Evolutionary conservation across 2,329 filamentous ascomycete species (phyloP), one percentile per base, ranked within the genome.

Genomic region (Colletotrichum sojae): DNA sequence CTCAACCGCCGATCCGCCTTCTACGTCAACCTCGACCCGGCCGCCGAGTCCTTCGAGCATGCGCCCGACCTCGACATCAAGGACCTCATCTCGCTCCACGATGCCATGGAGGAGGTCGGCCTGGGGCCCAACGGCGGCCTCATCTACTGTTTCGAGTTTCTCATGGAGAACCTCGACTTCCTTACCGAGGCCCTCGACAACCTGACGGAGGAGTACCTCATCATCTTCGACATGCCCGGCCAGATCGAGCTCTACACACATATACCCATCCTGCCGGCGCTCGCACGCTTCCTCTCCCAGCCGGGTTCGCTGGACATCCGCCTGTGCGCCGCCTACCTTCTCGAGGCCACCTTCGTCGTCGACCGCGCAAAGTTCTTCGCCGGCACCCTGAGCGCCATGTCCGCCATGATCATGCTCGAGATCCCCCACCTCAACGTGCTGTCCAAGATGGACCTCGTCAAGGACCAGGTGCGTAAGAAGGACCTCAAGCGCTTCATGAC

Each of bases 201-300:
- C 49, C 85, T 97, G 65, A 95, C 94, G 10, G 96, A 99, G 76
- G 96, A 98, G 76, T 98, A 97, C 80, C 88, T 99, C 71, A 97
- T 98, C 80, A 93, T 99, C 72, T 94, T 99, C 83, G 96, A 99
- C 82, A 98, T 98, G 93, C 96, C 96, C 0, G 96, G 96, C 66
- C 96, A 99, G 84, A 98, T 99, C 80, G 96, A 99, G 83, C 89
- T 99, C 15, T 99, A 98, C 83, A 98, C 95, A 2, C 96, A 99
- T 79, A 93, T 98, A 40, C 96, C 96, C 46, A 92, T 99, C 73
- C 85, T 99, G 39, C 96, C 96, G 1, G 89, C 90, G 20, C 88
- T 99, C 55, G 91, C 95, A 73, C 92, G 91, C 76, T 94, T 94
- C 78, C 87, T 98, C 59, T 94, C 92, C 49, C 89, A 92, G 71